phyloP scores from a whole-genome alignment of 768 basidiomycete species.

The Leccinellum luteum region DNA sequence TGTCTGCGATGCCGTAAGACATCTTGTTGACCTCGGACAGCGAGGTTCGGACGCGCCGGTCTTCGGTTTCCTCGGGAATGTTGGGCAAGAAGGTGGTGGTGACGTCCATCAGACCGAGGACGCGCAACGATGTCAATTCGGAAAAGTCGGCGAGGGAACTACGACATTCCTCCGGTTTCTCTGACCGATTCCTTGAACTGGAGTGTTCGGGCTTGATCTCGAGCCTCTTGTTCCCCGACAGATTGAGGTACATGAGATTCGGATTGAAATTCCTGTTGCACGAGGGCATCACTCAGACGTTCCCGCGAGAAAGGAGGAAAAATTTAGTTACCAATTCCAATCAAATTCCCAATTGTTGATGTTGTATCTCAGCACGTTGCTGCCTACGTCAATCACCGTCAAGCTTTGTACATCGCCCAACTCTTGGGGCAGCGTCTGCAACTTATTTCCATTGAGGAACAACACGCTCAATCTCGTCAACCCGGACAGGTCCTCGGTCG shows the following conservation, averaged over 20 bases:
- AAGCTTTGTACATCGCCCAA: constrained; percentile 78
- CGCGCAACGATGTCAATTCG: constrained; percentile 76
- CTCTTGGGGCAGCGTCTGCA: constrained; percentile 91
- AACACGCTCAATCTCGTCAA: constrained; percentile 68
- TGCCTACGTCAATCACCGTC: constrained; percentile 86
- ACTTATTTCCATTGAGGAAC: constrained; percentile 90
- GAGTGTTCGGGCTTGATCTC: constrained; percentile 81
- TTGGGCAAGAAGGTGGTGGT: constrained; percentile 58
- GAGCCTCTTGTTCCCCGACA: constrained; percentile 95
- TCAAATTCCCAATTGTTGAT: constrained; percentile 98
- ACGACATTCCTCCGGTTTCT: constrained; percentile 23
- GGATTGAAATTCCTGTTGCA: constrained; percentile 89
- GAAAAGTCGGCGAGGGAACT: constrained; percentile 78
- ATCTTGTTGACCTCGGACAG: constrained; percentile 84
- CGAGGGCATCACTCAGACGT: background rate
- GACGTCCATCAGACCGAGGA: constrained; percentile 98
- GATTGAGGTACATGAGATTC: constrained; percentile 88
- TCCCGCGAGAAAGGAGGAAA: background rate
- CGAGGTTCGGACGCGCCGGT: constrained; percentile 90
- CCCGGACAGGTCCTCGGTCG: constrained; percentile 81
- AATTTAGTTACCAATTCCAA: constrained; percentile 85
- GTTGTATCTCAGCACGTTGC: constrained; percentile 93
- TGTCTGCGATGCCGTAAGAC: constrained; percentile 96
- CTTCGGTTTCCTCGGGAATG: constrained; percentile 82
- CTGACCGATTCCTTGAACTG: constrained; percentile 29